Percentiles rank a stretch among this genome's conserved stretches.
Conservation (phyloP, 2,329 filamentous ascomycete species). For the Chrysosporium queenslandicum region DNA sequence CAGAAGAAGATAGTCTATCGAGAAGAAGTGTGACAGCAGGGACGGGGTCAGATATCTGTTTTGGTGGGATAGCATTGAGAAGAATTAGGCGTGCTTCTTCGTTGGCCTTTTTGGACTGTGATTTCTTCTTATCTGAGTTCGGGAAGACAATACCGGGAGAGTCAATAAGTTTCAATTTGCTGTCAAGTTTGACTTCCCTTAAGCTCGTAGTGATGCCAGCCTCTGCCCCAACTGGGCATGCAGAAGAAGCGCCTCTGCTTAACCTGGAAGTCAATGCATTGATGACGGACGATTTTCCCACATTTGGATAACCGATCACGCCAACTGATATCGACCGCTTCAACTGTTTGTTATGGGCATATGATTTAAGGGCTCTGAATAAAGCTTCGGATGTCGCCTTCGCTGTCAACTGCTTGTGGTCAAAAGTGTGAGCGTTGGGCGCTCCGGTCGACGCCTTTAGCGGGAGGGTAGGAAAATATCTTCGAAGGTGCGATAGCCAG, state of each 20-base stretch:
- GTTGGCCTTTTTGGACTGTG: slow-evolving; percentile 53
- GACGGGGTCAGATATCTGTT: slow-evolving; percentile 85
- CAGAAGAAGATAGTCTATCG: slow-evolving; percentile 62
- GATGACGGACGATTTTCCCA: slow-evolving; percentile 93
- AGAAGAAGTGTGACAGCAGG: slow-evolving; percentile 80
- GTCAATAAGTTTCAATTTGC: slow-evolving; percentile 85
- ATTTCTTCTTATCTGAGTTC: slow-evolving; percentile 48
- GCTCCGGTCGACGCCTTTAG: slow-evolving; percentile 74
- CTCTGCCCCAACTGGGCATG: slow-evolving; percentile 82
- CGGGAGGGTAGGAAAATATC: slow-evolving; percentile 84
- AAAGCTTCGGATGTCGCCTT: slow-evolving; percentile 76
- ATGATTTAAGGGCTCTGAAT: slow-evolving; percentile 83
- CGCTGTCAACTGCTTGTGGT: slow-evolving; percentile 79
- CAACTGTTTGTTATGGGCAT: slow-evolving; percentile 68
- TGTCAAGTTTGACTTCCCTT: slow-evolving; percentile 85
- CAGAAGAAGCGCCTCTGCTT: slow-evolving; percentile 50
- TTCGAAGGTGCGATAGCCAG: slow-evolving; percentile 75
- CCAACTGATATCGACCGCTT: slow-evolving; percentile 86
- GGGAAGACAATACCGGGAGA: slow-evolving; percentile 94
- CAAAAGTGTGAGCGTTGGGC: slow-evolving; percentile 79
- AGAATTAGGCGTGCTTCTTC: slow-evolving; percentile 74
- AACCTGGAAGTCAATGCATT: slow-evolving; percentile 77
- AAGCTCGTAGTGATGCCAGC: slow-evolving; percentile 85
- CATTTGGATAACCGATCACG: slow-evolving; percentile 91
- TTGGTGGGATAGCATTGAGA: slow-evolving; percentile 83